These are phyloP conservation scores for Xylaria sp. DNA, from an alignment of 2,329 filamentous ascomycete genomes.

Conservation along the genomic window DNA sequence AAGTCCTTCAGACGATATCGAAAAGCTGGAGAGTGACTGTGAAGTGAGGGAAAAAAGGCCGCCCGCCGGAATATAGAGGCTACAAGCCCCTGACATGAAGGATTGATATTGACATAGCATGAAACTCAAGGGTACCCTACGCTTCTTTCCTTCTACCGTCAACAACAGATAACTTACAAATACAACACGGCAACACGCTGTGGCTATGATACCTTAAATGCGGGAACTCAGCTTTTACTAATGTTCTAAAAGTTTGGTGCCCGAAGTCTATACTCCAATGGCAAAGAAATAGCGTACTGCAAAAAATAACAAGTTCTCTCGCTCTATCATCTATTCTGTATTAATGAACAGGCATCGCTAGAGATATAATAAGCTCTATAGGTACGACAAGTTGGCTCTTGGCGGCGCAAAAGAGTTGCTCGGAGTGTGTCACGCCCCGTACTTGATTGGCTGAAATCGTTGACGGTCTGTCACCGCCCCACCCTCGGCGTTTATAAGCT, in stretches of 20 bases:
- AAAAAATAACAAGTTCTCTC: neutral
- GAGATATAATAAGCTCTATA: neutral
- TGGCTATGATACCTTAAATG: neutral
- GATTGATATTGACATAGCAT: neutral
- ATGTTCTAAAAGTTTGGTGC: neutral
- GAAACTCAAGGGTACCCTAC: neutral
- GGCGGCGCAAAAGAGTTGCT: constrained; percentile 12
- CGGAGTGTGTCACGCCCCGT: constrained; percentile 39
- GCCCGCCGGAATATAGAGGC: neutral
- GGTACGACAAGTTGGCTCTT: constrained; percentile 1
- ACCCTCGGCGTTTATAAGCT: neutral
- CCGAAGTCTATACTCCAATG: neutral
- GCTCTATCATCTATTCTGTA: neutral
- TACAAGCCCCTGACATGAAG: neutral
- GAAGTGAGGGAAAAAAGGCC: neutral
- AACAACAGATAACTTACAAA: neutral
- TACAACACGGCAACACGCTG: neutral
- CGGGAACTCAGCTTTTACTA: neutral
- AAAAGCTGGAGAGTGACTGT: neutral
- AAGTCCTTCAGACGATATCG: neutral
- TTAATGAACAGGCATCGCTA: neutral
- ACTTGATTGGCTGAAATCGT: constrained; percentile 40
- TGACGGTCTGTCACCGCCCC: neutral
- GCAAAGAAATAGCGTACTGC: neutral
- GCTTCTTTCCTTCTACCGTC: neutral